Evolutionary conservation across 495 filamentous ascomycete species (phyloP).

Genomic region (Penicillium turbatum): DNA sequence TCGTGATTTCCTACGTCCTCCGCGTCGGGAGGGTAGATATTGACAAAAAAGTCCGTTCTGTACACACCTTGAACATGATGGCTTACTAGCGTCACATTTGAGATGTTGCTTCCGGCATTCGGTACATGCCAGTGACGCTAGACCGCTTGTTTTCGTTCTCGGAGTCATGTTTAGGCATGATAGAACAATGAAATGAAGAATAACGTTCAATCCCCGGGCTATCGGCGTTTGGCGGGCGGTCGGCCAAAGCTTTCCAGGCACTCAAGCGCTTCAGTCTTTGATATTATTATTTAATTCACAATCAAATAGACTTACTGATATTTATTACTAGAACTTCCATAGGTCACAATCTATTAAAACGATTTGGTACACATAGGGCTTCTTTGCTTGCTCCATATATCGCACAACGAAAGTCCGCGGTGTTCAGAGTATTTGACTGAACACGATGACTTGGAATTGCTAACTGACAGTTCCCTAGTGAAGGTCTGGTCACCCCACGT

Average conservation of each 20-base stretch:
- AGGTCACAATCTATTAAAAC: too few relatives aligned
- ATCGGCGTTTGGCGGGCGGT: constrained; percentile 2
- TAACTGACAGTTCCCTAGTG: constrained; percentile 27
- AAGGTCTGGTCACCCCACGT: constrained; percentile 29
- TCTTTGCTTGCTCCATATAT: too few relatives aligned
- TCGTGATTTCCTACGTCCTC: constrained; percentile 33
- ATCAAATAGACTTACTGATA: too few relatives aligned
- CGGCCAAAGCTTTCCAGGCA: background rate
- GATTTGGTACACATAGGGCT: too few relatives aligned
- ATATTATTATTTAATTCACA: too few relatives aligned
- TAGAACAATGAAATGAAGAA: background rate
- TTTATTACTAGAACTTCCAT: too few relatives aligned
- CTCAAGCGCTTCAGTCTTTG: background rate
- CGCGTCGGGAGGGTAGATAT: constrained; percentile 39
- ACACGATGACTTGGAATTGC: background rate
- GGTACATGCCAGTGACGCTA: constrained; percentile 37
- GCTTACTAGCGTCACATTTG: constrained; percentile 38
- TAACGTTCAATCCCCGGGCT: constrained; percentile 2
- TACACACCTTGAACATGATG: constrained; percentile 35
- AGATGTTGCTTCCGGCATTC: constrained; percentile 44
- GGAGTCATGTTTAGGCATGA: constrained; percentile 13
- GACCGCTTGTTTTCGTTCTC: constrained; percentile 21
- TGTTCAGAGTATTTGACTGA: constrained; percentile 14
- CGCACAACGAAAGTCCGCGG: too few relatives aligned
- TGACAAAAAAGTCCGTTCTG: constrained; percentile 28